Base-by-base conservation (phyloP, 179 eudicot genomes). In the Silene noctiflora region DNA sequence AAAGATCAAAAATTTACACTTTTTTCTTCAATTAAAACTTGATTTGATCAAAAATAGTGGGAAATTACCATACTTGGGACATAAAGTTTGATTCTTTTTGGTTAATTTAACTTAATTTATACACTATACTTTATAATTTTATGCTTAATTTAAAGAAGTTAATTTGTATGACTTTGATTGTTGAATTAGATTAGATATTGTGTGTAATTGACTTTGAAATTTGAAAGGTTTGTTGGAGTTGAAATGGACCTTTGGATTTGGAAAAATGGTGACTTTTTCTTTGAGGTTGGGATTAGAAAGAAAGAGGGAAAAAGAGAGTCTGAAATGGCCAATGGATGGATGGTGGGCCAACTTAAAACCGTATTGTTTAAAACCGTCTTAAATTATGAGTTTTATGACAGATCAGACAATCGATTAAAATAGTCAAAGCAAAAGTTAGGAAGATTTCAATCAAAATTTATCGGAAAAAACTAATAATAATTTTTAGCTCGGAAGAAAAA, bases 301-400 rank as follows among this genome's bases (percentile, higher is more conserved):
- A 5, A 17, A 33, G 87, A 77, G 86, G 85, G n/a, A 1, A 4
- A 17, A 55, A 53, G 6, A 14, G 59, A 0, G 59, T 55, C 20
- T 55, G 11, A 48, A 11, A 14, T 51, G 46, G 11, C 6, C 1
- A 2, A 11, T 14, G 59, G 59, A 11, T 14, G 59, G 59, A 5
- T 17, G 59, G 59, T 55, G 59, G 59, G 59, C 7, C 20, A 55
- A 39, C 46, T 39, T 39, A 9, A 39, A 39, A 39, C 46, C 46
- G 46, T 39, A 0, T 39, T 39, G 2, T 39, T 39, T 39, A 39
- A 39, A 9, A 39, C 11, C 46, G 46, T 39, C 46, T 9, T 39
- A 8, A 39, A 3, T 13, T 39, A 9, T 39, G 6, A 53, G n/a
- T 13, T 13, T 13, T 39, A 9, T 7, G 6, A 53, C 19, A 2